Conservation (phyloP, 768 basidiomycete genomes). For the Lentinus brumalis region DNA sequence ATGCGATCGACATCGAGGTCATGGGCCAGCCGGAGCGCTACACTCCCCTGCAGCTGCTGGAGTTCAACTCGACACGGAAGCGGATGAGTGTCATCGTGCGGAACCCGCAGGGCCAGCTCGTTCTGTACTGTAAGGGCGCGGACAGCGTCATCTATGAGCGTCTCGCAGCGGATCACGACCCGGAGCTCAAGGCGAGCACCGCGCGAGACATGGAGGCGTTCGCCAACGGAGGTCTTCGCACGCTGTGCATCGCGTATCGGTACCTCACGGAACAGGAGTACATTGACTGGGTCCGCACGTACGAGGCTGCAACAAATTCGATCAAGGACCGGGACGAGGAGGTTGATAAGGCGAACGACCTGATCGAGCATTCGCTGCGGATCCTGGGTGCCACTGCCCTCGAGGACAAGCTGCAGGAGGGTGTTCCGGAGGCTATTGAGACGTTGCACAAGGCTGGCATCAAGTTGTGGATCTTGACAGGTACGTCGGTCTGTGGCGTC, state of each 20-base stretch:
- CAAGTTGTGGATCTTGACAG: conserved; percentile 97
- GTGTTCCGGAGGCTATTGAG: conserved; percentile 95
- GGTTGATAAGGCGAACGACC: conserved; percentile 83
- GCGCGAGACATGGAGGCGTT: conserved; percentile 88
- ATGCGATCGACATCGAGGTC: conserved; percentile 84
- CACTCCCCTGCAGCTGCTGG: conserved; percentile 76
- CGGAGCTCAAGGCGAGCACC: conserved; percentile 72
- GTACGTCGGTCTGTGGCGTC: conserved; percentile 38
- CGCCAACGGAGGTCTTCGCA: conserved; percentile 90
- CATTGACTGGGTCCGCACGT: conserved; percentile 71
- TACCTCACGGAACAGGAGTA: conserved; percentile 85
- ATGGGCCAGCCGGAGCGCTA: conserved; percentile 87
- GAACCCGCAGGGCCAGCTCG: conserved; percentile 75
- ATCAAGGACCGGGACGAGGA: conserved; percentile 85
- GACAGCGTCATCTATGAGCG: conserved; percentile 93
- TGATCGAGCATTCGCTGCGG: conserved; percentile 78
- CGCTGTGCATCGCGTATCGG: conserved; percentile 86
- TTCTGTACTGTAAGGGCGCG: conserved; percentile 96
- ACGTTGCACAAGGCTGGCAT: conserved; percentile 90
- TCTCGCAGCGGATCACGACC: conserved; percentile 75
- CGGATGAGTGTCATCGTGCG: conserved; percentile 94
- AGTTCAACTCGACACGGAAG: conserved; percentile 94
- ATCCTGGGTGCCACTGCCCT: conserved; percentile 94
- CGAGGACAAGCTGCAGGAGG: conserved; percentile 96
- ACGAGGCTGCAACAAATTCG: conserved; percentile 80